Percentiles rank a stretch among this genome's conserved stretches.
Conservation (phyloP, 2,329 filamentous ascomycete genomes). For the Gremmenia infestans region DNA sequence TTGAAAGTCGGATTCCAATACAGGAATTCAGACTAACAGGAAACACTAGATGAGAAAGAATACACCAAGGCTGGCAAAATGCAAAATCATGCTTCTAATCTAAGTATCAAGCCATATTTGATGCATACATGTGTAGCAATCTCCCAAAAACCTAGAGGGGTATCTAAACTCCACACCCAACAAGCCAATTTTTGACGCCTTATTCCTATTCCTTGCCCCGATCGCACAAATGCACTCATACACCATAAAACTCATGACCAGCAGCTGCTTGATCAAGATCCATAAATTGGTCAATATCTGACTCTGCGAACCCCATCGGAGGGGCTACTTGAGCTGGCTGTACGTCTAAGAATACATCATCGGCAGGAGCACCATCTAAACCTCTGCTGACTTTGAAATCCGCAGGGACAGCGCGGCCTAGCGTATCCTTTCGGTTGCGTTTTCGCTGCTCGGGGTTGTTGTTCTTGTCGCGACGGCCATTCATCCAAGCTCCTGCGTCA, state of each 20-base stretch:
- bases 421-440: slow-evolving; percentile 31
- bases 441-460: slow-evolving; percentile 25
- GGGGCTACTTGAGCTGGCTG: background rate
- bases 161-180: background rate
- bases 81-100: background rate
- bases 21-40: too few relatives aligned
- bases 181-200: background rate
- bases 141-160: background rate
- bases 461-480: slow-evolving; percentile 38
- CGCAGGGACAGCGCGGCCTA: slow-evolving; percentile 31
- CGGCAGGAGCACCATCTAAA: slow-evolving; percentile 27
- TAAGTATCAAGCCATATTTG: background rate
- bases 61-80: slow-evolving; percentile 23
- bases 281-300: slow-evolving; percentile 15
- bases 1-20: too few relatives aligned
- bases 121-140: background rate
- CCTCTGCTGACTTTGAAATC: slow-evolving; percentile 32
- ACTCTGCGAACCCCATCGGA: slow-evolving; percentile 6
- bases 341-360: slow-evolving; percentile 27
- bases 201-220: background rate
- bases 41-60: too few relatives aligned
- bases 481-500: slow-evolving; percentile 42
- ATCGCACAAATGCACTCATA: background rate
- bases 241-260: slow-evolving; percentile 4
- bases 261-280: slow-evolving; percentile 10